Evolutionary conservation across 176 grass and related monocot genomes (phyloP), one percentile per base, ranked within the genome.

Genomic region (Ensete ventricosum): DNA sequence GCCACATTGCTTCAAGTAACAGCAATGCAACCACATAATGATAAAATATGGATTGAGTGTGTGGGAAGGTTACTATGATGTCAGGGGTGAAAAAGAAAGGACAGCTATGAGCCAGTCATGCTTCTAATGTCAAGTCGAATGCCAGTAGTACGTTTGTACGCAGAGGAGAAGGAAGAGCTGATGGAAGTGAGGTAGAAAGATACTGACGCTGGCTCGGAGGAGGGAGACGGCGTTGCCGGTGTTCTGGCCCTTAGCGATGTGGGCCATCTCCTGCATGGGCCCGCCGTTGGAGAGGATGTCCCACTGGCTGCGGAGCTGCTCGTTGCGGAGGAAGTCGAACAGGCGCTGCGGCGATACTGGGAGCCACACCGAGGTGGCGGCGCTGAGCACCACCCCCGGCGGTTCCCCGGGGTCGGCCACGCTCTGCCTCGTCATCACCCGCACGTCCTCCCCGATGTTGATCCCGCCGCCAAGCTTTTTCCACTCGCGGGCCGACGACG

Each of bases 211-310:
- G 55, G 86, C 95, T 60, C 71, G 85, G 66, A 99, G 82, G 43
- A 99, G 88, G 71, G 90, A 87, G 3, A 99, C 90, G 0, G 88
- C 82, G 52, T 94, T 99, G 84, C 95, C 95, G 76, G 87, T 57
- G 77, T 84, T 76, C 50, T 89, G 95, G 11, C 90, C 90, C 82
- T 94, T 99, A 21, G 86, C 82, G 43, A 99, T 93, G 80, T 85
- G 81, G 55, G 83, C 68, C 82, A 94, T 82, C 88, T 91, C 86
- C 80, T 94, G 90, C 95, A 94, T 94, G 67, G 88, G 90, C 50
- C 88, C 84, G 70, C 90, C 90, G 50, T 91, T 91, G 54, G 88
- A 91, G 23, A 99, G 88, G 67, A 98, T 98, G 78, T 98, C 95
- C 95, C 95, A 98, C 84, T 98, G 87, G 72, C 76, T 74, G 0